Percentiles rank a stretch among this genome's conserved stretches.
Evolutionary conservation across 257 asterid species (phyloP).

Genomic region (Solanum megistacrolobum): DNA sequence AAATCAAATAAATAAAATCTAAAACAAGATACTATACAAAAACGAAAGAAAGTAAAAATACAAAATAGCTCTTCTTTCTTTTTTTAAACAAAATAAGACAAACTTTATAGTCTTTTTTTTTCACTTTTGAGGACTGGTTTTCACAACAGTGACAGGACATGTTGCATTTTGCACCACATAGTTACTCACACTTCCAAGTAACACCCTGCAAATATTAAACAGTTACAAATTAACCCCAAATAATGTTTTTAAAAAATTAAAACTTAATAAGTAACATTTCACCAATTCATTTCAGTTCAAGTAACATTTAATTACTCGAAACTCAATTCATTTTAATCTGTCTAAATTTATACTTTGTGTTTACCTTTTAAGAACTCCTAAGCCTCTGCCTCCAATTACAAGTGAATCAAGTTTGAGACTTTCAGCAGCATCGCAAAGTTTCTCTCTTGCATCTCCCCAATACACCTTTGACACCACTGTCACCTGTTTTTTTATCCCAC

Average conservation of each 20-base stretch:
- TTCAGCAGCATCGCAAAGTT: conserved; percentile 58
- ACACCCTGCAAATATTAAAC: conserved; percentile 27
- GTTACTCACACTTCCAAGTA: conserved; percentile 82
- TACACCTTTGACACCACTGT: conserved; percentile 66
- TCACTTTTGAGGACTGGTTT: conserved; percentile 20
- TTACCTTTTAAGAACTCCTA: conserved; percentile 62
- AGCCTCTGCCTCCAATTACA: conserved; percentile 71
- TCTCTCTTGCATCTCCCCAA: conserved; percentile 86
- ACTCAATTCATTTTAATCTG: too few species aligned
- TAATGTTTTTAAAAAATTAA: neutral
- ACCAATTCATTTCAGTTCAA: neutral
- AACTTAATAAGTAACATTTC: neutral
- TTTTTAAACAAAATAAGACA: neutral
- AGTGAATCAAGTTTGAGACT: conserved; percentile 57
- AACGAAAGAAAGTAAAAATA: neutral
- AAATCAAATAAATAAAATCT: neutral
- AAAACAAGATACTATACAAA: neutral
- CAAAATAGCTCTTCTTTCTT: neutral
- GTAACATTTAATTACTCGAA: too few species aligned
- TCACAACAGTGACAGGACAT: conserved; percentile 77
- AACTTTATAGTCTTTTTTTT: neutral
- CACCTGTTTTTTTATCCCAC: conserved; percentile 16
- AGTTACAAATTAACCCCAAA: neutral
- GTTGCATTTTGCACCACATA: conserved; percentile 66
- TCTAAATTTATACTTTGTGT: neutral